Evolutionary conservation across 2,329 filamentous ascomycete species (phyloP).

Genomic region (Claviceps lovelessii): DNA sequence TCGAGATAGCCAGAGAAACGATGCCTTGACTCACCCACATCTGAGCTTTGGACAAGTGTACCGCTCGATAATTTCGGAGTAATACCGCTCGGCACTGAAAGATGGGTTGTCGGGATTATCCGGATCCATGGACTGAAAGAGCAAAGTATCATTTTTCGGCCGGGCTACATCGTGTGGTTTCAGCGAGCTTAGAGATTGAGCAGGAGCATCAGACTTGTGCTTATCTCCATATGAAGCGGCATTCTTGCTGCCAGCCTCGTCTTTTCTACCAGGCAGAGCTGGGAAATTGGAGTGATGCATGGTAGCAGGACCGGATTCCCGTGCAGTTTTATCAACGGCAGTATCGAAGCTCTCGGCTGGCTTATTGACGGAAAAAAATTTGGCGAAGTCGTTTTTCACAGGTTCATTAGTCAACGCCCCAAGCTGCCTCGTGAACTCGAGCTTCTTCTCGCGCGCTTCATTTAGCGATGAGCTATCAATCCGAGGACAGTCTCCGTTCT

Average conservation of each 20-base stretch:
- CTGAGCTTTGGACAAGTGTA: conserved; percentile 39
- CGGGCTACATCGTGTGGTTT: conserved; percentile 8
- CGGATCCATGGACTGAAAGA: conserved; percentile 11
- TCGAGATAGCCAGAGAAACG: background rate
- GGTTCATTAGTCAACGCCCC: conserved; percentile 13
- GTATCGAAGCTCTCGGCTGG: background rate
- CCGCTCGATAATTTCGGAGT: conserved; percentile 23
- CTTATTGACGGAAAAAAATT: conserved; percentile 10
- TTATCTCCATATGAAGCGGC: background rate
- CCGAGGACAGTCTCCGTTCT: conserved; percentile 23
- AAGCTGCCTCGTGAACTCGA: conserved; percentile 20
- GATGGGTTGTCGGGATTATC: conserved; percentile 31
- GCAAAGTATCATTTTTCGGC: conserved; percentile 7
- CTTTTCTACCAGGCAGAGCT: background rate
- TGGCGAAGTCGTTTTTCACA: conserved; percentile 15
- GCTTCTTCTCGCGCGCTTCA: conserved; percentile 21
- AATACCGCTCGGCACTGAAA: conserved; percentile 36
- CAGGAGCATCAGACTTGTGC: background rate
- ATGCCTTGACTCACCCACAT: conserved; percentile 32
- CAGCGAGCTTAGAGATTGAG: conserved; percentile 9
- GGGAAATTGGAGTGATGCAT: background rate
- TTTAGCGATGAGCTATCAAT: conserved; percentile 22
- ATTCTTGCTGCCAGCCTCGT: background rate
- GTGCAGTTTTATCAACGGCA: background rate
- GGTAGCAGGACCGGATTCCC: background rate